phyloP scores from a whole-genome alignment of 192 early-diverging fungal genomes.

The Podila minutissima region DNA sequence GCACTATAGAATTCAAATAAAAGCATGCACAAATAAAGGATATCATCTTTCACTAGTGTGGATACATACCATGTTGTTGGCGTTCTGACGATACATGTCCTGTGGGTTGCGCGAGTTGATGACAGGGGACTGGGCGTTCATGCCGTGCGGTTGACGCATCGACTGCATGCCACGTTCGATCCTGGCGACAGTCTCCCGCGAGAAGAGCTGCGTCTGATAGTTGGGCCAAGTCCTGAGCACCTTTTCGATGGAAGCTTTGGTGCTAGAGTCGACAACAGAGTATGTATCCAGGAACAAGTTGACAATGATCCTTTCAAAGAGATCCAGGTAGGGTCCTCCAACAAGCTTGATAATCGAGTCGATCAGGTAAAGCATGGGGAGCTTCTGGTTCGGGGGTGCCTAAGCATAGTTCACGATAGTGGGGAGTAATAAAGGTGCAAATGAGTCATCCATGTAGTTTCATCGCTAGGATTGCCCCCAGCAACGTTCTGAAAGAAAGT shows the following conservation, averaged over 20 bases:
- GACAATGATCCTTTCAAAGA: slow-evolving; percentile 81
- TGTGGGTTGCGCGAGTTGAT: slow-evolving; percentile 64
- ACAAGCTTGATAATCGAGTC: slow-evolving; percentile 98
- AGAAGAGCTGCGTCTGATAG: slow-evolving; percentile 67
- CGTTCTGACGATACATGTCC: slow-evolving; percentile 9
- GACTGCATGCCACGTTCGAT: slow-evolving; percentile 60
- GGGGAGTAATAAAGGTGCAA: not conserved
- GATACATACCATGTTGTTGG: slow-evolving; percentile 14
- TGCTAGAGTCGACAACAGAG: slow-evolving; percentile 69
- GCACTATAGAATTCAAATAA: no score
- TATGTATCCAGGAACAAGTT: slow-evolving; percentile 81
- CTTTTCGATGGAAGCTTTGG: slow-evolving; percentile 77
- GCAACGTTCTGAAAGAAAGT: no score
- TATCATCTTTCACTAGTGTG: not conserved
- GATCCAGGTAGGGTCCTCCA: slow-evolving; percentile 75
- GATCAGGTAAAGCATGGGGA: slow-evolving; percentile 90
- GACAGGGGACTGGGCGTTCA: slow-evolving; percentile 47
- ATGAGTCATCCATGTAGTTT: no score
- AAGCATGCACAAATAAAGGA: not conserved
- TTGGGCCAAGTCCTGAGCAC: slow-evolving; percentile 86
- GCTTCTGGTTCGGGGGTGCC: slow-evolving; percentile 79
- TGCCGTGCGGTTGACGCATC: slow-evolving; percentile 38
- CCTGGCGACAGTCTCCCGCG: slow-evolving; percentile 56
- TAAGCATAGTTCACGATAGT: slow-evolving; percentile 46
- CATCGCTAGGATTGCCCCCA: no score